A percentile compares a stretch with the other conserved stretches of the same genome.
Evolutionary conservation across 306 rosid species (phyloP).

Genomic region (Fragaria vesca): DNA sequence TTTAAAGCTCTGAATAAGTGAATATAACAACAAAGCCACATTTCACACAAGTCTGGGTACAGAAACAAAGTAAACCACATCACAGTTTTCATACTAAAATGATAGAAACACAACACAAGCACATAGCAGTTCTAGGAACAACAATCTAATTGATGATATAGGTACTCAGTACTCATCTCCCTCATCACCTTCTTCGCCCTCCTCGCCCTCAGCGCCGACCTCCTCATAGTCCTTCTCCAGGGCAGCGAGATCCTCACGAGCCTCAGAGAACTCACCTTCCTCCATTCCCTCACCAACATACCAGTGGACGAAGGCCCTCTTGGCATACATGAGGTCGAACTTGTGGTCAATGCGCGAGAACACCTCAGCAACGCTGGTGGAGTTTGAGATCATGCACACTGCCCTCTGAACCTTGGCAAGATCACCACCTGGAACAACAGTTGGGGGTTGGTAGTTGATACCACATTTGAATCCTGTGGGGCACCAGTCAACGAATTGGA

Average conservation of each 20-base stretch:
- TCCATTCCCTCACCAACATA: slow-evolving; percentile 93
- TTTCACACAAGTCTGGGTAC: slow-evolving; percentile 27
- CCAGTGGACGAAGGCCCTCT: slow-evolving; percentile 87
- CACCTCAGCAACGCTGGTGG: slow-evolving; percentile 80
- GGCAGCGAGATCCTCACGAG: slow-evolving; percentile 83
- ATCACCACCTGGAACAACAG: slow-evolving; percentile 80
- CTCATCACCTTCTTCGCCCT: slow-evolving; percentile 67
- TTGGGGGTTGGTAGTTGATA: slow-evolving; percentile 84
- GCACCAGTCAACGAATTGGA: slow-evolving; percentile 86
- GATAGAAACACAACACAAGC: background rate
- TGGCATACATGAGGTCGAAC: slow-evolving; percentile 78
- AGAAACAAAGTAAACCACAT: slow-evolving; percentile 7
- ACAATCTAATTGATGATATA: background rate
- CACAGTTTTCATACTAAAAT: background rate
- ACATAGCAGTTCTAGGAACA: background rate
- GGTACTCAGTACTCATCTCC: slow-evolving; percentile 52
- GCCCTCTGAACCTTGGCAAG: slow-evolving; percentile 83
- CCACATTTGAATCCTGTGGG: slow-evolving; percentile 92
- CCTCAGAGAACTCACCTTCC: slow-evolving; percentile 86
- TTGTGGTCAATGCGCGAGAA: slow-evolving; percentile 82
- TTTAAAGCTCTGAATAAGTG: background rate
- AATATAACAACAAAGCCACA: slow-evolving; percentile 11
- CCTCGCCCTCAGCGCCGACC: slow-evolving; percentile 69
- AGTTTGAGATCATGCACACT: slow-evolving; percentile 85
- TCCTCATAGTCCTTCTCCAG: slow-evolving; percentile 80